Base-by-base conservation (phyloP, 1,284 basidiomycete species). In the Xerocomus nothofagi region DNA sequence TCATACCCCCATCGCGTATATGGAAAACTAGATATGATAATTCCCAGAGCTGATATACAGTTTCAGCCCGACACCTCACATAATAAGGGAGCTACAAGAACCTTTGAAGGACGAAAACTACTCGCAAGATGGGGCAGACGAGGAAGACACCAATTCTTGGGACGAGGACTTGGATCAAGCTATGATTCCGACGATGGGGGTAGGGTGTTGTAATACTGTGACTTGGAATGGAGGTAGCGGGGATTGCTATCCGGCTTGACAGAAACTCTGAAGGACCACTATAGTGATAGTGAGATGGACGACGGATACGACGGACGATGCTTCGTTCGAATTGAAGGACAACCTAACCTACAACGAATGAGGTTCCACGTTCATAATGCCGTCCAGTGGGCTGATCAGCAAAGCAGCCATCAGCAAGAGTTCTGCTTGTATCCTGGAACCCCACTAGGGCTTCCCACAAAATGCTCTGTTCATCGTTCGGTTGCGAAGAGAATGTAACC, bases 1-100 rank as follows among this genome's bases (percentile, higher is more conserved):
- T 48, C 24, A 23, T 50, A 31, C 44, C 50, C 0, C 49, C 57
- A 2, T 24, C 60, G 26, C 46, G 59, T 7, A 29, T 46, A 24
- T 61, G 50, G 50, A 60, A 38, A 42, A 14, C 32, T 5, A 42
- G 50, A 17, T 1, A 12, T 4, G 15, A 36, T 6, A 46, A 2
- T 10, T 15, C 2, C 33, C 34, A 4, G 49, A 53, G 33, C 39
- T 49, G 18, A 31, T 49, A 17, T 52, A 60, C n/a, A 21, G 39
- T 29, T 54, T 49, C 47, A 33, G 47, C 24, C 45, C 54, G 1
- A 21, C 29, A 10, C 31, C 14, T 2, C 3, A 37, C 9, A 43
- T 46, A 29, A 33, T 23, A 6, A 3, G 11, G 8, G 27, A 39
- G 4, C 5, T 30, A n/a, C 31, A 27, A 31, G 11, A 31, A 4